Evolutionary conservation across 1,284 basidiomycete genomes (phyloP), one percentile per base, ranked within the genome.

Genomic region (Schizophyllum amplum): DNA sequence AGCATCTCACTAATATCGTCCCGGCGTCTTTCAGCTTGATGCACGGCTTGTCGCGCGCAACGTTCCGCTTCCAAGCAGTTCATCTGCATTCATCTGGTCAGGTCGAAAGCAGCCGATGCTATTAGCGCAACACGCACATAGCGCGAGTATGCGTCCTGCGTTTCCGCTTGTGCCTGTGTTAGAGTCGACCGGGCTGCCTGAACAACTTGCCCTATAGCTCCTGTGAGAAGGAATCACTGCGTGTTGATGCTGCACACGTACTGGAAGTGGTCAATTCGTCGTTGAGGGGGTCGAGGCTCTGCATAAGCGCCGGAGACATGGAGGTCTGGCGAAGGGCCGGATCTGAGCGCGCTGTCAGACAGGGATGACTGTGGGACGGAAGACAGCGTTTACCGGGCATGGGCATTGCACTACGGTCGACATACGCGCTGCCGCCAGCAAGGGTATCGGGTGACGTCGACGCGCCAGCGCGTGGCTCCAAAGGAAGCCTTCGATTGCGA

Each of bases 131-230:
- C 11, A 9, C 33, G 11, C 33, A 42, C 33, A 65, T 90, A 90
- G 57, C 79, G 72, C 63, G 81, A 74, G 65, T 87, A 87, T 1
- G 86, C 78, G 51, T 89, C 87, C 63, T 87, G 83, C 0, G 84
- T 83, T 46, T 86, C 83, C 62, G 84, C 81, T 64, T 85, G 84
- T 22, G 84, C 83, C 48, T 83, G 78, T 42, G 76, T 65, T 9
- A 79, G 69, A 7, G 77, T 69, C 52, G 71, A 71, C 23, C 77
- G 75, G 24, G 75, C 72, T 52, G 70, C 71, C 62, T 77, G 75
- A 21, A 80, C 68, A 57, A 72, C 72, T 73, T 77, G 72, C 65
- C 76, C 73, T 77, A 59, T 46, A 56, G 57, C 47, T 60, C 55
- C 57, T 58, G 49, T 57, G 62, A 61, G 55, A 57, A 55, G 57